Percentiles rank a stretch among this genome's conserved stretches.
Evolutionary conservation across 1,139 yeast genomes (phyloP).

Genomic region (Blastobotrys indianensis): DNA sequence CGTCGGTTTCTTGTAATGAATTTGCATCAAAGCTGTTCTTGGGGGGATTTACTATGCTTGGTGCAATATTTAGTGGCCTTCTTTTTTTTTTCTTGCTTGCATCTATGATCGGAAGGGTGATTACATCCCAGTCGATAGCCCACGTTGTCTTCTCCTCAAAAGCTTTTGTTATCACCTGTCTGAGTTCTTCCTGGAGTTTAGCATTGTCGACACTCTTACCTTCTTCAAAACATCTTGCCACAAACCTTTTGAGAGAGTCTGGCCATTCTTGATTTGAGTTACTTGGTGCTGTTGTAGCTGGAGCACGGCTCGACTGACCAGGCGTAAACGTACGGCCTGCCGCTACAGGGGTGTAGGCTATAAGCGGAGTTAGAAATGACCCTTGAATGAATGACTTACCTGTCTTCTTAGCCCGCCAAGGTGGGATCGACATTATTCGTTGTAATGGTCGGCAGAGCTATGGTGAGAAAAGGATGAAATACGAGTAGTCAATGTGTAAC

Average conservation of each 20-base stretch:
- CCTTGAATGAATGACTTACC: background rate
- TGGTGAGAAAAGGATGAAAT: background rate
- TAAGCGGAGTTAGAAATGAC: too few relatives aligned
- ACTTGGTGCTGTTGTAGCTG: constrained; percentile 8
- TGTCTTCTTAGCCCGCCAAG: constrained; percentile 1
- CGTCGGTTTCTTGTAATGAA: constrained; percentile 30
- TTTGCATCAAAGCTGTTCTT: constrained; percentile 14
- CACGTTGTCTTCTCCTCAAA: constrained; percentile 42
- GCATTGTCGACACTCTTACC: constrained; percentile 38
- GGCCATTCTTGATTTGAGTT: constrained; percentile 39
- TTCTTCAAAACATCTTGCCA: constrained; percentile 40
- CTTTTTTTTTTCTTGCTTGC: constrained; percentile 16
- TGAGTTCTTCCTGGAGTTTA: constrained; percentile 40
- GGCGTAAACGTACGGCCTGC: background rate
- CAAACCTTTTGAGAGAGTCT: constrained; percentile 42
- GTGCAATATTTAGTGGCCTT: background rate
- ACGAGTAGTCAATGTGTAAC: background rate
- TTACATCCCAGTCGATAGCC: constrained; percentile 55
- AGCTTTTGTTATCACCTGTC: constrained; percentile 46
- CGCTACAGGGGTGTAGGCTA: constrained; percentile 1
- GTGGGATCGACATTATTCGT: constrained; percentile 2
- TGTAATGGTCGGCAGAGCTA: background rate
- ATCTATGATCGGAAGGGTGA: constrained; percentile 48
- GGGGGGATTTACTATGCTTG: background rate
- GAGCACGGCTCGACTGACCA: constrained; percentile 13